Percentiles rank a stretch among this genome's conserved stretches.
Conservation (phyloP, 139 green algal genomes). For the Coelastrella sp. region DNA sequence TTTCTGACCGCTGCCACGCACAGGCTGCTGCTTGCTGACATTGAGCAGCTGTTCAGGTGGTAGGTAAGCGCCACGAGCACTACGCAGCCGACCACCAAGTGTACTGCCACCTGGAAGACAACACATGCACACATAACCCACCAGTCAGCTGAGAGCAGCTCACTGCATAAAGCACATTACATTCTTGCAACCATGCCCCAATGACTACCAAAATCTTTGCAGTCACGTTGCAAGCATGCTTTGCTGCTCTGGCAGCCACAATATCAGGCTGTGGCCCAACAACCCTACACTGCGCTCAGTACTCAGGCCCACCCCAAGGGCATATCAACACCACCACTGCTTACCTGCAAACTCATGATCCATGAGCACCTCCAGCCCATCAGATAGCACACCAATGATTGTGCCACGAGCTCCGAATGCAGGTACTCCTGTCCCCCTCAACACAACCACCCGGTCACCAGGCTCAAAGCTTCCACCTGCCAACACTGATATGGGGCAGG, state of each 20-base stretch:
- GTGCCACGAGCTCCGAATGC: slow-evolving; percentile 81
- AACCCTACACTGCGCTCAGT: no score
- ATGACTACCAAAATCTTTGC: no score
- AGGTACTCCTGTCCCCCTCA: slow-evolving; percentile 67
- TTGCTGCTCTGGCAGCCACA: background rate
- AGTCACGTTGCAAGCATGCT: background rate
- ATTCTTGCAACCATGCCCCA: no score
- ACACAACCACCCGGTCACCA: slow-evolving; percentile 82
- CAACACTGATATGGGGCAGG: slow-evolving; percentile 52
- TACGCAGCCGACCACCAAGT: slow-evolving; percentile 50
- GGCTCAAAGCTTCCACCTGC: slow-evolving; percentile 84
- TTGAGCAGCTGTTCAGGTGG: slow-evolving; percentile 60
- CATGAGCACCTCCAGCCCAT: slow-evolving; percentile 82
- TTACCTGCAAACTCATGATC: slow-evolving; percentile 66
- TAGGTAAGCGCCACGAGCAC: slow-evolving; percentile 54
- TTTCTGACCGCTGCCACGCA: background rate
- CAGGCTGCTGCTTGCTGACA: slow-evolving; percentile 44
- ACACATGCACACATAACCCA: background rate
- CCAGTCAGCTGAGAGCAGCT: no score
- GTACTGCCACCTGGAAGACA: slow-evolving; percentile 51
- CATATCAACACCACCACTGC: background rate
- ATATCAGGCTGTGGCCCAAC: background rate
- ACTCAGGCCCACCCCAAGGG: background rate
- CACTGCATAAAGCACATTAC: no score
- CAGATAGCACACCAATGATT: slow-evolving; percentile 56